Percentiles rank a stretch among this genome's conserved stretches.
Conservation (phyloP, 2,329 filamentous ascomycete species). For the Setomelanomma holmii region DNA sequence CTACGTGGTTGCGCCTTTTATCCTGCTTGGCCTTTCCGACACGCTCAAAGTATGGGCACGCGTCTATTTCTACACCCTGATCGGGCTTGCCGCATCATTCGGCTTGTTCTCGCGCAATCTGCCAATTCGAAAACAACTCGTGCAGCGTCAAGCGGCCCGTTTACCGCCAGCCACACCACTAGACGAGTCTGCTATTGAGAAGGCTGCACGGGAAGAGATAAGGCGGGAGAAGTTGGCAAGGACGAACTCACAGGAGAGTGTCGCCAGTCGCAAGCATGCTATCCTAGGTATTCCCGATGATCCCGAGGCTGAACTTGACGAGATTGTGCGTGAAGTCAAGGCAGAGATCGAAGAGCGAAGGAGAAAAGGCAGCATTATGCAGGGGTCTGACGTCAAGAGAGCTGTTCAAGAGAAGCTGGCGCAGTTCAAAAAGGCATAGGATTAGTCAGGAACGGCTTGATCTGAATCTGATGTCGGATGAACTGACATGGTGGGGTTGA, state of each 20-base stretch:
- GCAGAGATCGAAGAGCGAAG: slow-evolving; percentile 71
- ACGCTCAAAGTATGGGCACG: slow-evolving; percentile 80
- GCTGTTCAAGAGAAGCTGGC: slow-evolving; percentile 47
- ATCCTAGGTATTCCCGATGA: slow-evolving; percentile 82
- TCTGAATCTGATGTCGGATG: neutral
- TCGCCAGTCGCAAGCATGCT: slow-evolving; percentile 62
- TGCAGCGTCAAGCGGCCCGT: slow-evolving; percentile 40
- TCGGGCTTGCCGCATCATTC: slow-evolving; percentile 70
- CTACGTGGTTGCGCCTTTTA: slow-evolving; percentile 84
- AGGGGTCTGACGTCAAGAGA: slow-evolving; percentile 45
- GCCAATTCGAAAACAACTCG: slow-evolving; percentile 61
- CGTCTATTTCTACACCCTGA: slow-evolving; percentile 85
- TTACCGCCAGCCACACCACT: slow-evolving; percentile 25
- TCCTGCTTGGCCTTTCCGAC: slow-evolving; percentile 75
- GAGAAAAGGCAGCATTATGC: slow-evolving; percentile 51
- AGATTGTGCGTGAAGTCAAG: slow-evolving; percentile 77
- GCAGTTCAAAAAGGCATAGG: slow-evolving; percentile 33
- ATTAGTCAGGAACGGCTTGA: neutral
- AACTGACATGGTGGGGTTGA: neutral
- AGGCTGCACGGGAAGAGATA: slow-evolving; percentile 44
- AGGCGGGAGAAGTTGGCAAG: slow-evolving; percentile 52
- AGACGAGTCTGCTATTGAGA: slow-evolving; percentile 36
- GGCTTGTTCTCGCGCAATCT: slow-evolving; percentile 82
- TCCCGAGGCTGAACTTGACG: slow-evolving; percentile 75
- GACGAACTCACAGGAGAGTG: slow-evolving; percentile 62